Conservation (phyloP, 306 rosid species). For the Styphnolobium japonicum region DNA sequence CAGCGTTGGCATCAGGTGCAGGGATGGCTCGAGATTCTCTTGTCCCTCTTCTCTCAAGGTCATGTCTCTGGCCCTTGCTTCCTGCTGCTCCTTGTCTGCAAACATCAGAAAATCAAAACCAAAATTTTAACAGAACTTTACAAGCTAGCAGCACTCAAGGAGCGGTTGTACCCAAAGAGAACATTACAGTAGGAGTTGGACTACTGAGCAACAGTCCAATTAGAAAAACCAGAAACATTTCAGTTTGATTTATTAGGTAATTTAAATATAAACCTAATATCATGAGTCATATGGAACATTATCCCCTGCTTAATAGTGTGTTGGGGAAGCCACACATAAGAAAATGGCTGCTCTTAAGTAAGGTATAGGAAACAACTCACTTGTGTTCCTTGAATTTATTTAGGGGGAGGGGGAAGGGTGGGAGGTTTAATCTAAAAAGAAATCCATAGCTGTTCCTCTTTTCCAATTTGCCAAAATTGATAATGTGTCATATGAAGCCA, state of each 20-base stretch:
- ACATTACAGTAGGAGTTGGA: not conserved
- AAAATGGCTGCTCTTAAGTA: not conserved
- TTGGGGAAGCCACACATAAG: not conserved
- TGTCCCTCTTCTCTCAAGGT: conserved; percentile 71
- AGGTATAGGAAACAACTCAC: not conserved
- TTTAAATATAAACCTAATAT: not conserved
- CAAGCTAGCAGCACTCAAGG: not conserved
- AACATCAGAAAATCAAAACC: conserved; percentile 22
- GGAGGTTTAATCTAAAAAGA: not conserved
- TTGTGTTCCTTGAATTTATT: not conserved
- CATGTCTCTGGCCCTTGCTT: conserved; percentile 77
- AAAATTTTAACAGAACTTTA: not conserved
- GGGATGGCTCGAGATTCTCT: conserved; percentile 91
- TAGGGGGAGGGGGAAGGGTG: not conserved
- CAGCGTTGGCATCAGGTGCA: conserved; percentile 99
- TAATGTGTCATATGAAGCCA: not conserved
- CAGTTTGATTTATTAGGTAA: not conserved
- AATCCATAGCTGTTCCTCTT: not conserved
- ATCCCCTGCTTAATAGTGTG: not conserved
- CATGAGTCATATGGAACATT: not conserved
- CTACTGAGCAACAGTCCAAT: not conserved
- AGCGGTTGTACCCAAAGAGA: not conserved
- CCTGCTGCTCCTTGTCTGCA: conserved; percentile 87
- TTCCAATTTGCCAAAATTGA: not conserved
- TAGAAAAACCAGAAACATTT: not conserved